A percentile compares a stretch with the other conserved stretches of the same genome.
These are phyloP conservation scores for Mucor irregularis DNA, from an alignment of 371 early-diverging fungal genomes.

Conservation along the genomic window DNA sequence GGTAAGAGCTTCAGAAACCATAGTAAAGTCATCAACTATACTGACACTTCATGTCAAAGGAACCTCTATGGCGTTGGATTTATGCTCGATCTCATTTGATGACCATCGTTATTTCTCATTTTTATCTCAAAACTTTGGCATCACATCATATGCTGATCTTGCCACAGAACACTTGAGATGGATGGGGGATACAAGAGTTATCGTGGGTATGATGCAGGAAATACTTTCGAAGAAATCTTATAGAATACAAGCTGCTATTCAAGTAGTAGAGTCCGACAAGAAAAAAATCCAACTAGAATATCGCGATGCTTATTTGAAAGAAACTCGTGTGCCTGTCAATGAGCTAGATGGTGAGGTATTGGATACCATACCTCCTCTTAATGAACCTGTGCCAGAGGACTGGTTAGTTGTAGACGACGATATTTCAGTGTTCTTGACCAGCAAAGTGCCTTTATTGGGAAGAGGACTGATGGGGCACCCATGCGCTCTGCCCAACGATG, in stretches of 20 bases:
- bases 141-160: conserved; percentile 64
- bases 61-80: conserved; percentile 50
- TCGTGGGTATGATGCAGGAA: conserved; percentile 51
- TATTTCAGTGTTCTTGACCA: conserved; percentile 48
- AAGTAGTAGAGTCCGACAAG: conserved; percentile 51
- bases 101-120: conserved; percentile 58
- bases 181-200: conserved; percentile 65
- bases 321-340: background rate
- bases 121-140: conserved; percentile 64
- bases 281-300: conserved; percentile 38
- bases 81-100: conserved; percentile 61
- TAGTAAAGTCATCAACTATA: background rate
- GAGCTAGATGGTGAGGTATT: background rate
- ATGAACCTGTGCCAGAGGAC: conserved; percentile 44
- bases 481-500: conserved; percentile 60
- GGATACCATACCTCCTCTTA: conserved; percentile 38
- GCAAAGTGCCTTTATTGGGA: conserved; percentile 58
- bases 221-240: conserved; percentile 49
- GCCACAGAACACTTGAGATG: conserved; percentile 64
- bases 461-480: conserved; percentile 58
- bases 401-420: conserved; percentile 56
- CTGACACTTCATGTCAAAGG: conserved; percentile 14
- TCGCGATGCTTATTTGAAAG: background rate
- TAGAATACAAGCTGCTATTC: conserved; percentile 45
- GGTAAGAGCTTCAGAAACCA: conserved; percentile 27